Base-by-base conservation (phyloP, 164 flowering plant species). In the Aristolochia contorta region DNA sequence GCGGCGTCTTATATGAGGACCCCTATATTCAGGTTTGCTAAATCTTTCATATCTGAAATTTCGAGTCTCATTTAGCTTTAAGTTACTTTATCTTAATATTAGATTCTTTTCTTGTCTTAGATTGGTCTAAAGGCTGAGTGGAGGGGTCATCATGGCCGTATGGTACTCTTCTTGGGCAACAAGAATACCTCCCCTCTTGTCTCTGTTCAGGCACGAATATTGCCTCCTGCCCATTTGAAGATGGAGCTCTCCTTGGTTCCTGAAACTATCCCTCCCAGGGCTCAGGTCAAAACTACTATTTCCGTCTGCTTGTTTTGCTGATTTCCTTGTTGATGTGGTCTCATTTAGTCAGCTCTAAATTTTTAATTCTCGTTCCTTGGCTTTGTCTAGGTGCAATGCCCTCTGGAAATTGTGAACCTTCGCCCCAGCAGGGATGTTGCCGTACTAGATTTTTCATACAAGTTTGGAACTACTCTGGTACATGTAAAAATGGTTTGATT, bases 41-140 rank as follows among this genome's bases (percentile, higher is more conserved):
- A 33, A 59, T 2, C 55, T 47, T 46, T 15, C 16, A 43, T 4
- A 0, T 21, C 16, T 27, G 45, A 30, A 30, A 25, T 5, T 1
- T 24, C 16, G 1, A n/a, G 25, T 21, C 43, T 14, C 27, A 37
- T 41, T 58, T 16, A n/a, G 21, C 19, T 58, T 4, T 54, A 18
- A 46, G 18, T 16, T 22, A 53, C 30, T 32, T 30, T 1, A 49
- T 18, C 53, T 49, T 20, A 18, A 2, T 6, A 49, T 49, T 5
- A 27, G 5, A 27, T 59, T 41, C 23, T 25, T 20, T 22, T 32
- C 63, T 24, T 47, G n/a, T 63, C 9, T 54, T 63, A 94, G 99
- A 89, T 94, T 78, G 97, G 99, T 58, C 73, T 89, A 8, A 94
- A 94, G 75, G 96, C 99, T 48, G 97, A 94, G 50, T 94, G 99